phyloP scores from a whole-genome alignment of 495 filamentous ascomycete species.

The Neurospora tetrasperma region DNA sequence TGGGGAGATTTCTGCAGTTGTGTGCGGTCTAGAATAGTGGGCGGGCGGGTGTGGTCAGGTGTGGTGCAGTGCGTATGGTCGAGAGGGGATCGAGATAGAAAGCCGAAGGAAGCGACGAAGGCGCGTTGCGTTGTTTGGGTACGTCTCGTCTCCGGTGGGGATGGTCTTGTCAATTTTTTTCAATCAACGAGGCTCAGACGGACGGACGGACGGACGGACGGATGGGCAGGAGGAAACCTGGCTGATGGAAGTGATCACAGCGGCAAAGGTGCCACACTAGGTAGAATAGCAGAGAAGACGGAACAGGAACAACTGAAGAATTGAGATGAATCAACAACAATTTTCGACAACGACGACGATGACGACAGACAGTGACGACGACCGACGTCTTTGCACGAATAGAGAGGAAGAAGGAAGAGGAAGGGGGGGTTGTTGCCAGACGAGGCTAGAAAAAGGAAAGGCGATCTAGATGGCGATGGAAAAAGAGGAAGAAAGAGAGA shows the following conservation, averaged over 20 bases:
- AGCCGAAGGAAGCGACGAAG: background rate
- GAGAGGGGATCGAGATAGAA: constrained; percentile 2
- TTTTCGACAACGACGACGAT: constrained; percentile 15
- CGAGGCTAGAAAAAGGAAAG: constrained; percentile 29
- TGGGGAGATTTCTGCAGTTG: constrained; percentile 7
- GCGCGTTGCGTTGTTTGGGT: background rate
- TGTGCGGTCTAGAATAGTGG: constrained; percentile 19
- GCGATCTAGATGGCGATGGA: constrained; percentile 26
- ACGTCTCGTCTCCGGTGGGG: constrained; percentile 5
- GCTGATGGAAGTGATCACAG: background rate
- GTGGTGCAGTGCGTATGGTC: background rate
- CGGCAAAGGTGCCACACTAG: background rate
- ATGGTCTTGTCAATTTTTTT: constrained; percentile 5
- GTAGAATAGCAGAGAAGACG: background rate
- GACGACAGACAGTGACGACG: constrained; percentile 12
- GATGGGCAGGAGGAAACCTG: constrained; percentile 5
- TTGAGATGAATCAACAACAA: background rate
- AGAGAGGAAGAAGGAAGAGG: constrained; percentile 31
- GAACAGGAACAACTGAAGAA: background rate
- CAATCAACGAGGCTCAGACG: constrained; percentile 14
- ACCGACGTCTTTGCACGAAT: constrained; percentile 25
- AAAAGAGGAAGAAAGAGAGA: constrained; percentile 23
- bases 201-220: constrained; percentile 15
- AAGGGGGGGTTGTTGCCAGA: constrained; percentile 6
- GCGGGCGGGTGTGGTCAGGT: background rate